Base-by-base conservation (phyloP, 1,284 basidiomycete species). In the Marasmius tenuissimus region DNA sequence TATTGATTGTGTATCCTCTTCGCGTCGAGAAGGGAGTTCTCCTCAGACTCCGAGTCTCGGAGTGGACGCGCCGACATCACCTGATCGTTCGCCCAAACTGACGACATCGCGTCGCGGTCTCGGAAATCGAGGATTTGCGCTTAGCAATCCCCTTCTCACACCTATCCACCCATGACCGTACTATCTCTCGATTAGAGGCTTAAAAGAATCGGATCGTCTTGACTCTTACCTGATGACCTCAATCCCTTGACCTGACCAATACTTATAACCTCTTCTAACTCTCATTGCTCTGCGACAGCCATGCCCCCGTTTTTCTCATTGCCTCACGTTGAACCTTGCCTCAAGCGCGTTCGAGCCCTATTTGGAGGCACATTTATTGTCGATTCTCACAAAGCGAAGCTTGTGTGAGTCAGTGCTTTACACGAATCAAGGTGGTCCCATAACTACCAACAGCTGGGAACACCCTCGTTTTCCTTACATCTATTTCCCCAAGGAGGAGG, bases 311-410 rank as follows among this genome's bases (percentile, higher is more conserved):
- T 78, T 4, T 75, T 74, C 57, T 67, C 72, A 40, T 66, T 75
- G 18, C 75, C 75, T 6, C 72, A 77, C 62, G 72, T 81, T 16
- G 82, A 85, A 67, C 69, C 76, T 57, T 76, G 73, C n/a, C 70
- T 68, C 18, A 86, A 79, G 67, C 81, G 85, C 18, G 75, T 88
- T 16, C 78, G 85, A 58, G 85, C 81, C 5, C 71, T 86, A 35
- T 85, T 84, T 58, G 76, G 71, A 1, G 83, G 83, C 3, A 69
- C 78, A 63, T 82, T 81, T 58, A 70, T 88, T 49, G 76, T 87
- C 50, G 86, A 88, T 66, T 83, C 83, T 5, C 74, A 63, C 42
- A 74, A 80, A 22, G 79, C 85, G 7, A 86, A 84, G 66, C 76
- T 87, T 33, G 85, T 86, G 87, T 88, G 69, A 68, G 85, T 75